Conservation (phyloP, 805 yeast species). For the Scheffersomyces spartinae region DNA sequence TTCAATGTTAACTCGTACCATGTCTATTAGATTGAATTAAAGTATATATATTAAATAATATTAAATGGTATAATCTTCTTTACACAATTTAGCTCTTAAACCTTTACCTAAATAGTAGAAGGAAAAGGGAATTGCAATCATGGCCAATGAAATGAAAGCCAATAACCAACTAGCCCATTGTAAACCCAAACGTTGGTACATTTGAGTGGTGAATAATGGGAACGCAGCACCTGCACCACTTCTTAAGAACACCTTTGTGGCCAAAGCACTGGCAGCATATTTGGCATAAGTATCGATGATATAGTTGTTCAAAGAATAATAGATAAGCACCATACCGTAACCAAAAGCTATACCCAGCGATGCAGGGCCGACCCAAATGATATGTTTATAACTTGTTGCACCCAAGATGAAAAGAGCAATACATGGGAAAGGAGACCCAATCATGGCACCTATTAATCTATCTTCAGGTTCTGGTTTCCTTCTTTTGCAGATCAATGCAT, state of each 20-base stretch:
- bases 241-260: conserved; percentile 72
- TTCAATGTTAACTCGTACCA: too few relatives aligned
- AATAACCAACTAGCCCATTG: conserved; percentile 76
- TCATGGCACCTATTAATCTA: conserved; percentile 68
- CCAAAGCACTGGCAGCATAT: conserved; percentile 71
- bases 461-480: conserved; percentile 71
- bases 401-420: conserved; percentile 71
- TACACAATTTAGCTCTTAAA: conserved; percentile 55
- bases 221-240: conserved; percentile 82
- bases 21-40: too few relatives aligned
- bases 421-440: conserved; percentile 76
- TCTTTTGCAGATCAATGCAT: conserved; percentile 36
- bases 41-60: too few relatives aligned
- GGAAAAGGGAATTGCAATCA: conserved; percentile 62
- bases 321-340: conserved; percentile 49
- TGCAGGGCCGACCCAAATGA: conserved; percentile 59
- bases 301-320: conserved; percentile 58
- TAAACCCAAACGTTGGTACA: conserved; percentile 63
- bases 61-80: conserved; percentile 57
- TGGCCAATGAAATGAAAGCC: conserved; percentile 67
- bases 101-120: conserved; percentile 57
- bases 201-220: conserved; percentile 71
- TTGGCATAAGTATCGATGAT: conserved; percentile 84
- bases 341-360: conserved; percentile 50
- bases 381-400: conserved; percentile 59